Evolutionary conservation across 768 basidiomycete genomes (phyloP).

Genomic region (Favolaschia claudopus): DNA sequence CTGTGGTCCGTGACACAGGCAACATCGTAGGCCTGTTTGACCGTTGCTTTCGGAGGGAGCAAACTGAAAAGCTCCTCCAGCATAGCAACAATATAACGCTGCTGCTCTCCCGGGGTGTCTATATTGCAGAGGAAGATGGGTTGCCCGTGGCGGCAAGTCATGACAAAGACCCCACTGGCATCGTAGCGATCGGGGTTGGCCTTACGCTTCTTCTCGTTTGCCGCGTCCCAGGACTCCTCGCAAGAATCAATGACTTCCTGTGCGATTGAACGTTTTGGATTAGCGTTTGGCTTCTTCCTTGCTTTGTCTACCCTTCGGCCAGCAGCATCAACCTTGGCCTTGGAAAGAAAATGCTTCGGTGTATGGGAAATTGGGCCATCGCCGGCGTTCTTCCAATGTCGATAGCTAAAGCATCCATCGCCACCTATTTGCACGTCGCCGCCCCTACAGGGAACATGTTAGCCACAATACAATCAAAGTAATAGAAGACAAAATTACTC

Average conservation of each 20-base stretch:
- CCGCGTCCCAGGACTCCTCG: slow-evolving; percentile 41
- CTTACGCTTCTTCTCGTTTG: slow-evolving; percentile 38
- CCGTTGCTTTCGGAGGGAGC: slow-evolving; percentile 37
- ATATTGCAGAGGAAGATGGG: slow-evolving; percentile 48
- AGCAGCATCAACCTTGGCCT: slow-evolving; percentile 40
- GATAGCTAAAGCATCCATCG: slow-evolving; percentile 50
- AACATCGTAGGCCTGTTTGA: slow-evolving; percentile 41
- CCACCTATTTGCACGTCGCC: slow-evolving; percentile 45
- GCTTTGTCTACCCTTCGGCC: slow-evolving; percentile 35
- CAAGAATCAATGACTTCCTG: slow-evolving; percentile 45
- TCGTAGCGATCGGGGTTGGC: slow-evolving; percentile 36
- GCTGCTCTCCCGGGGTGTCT: slow-evolving; percentile 45
- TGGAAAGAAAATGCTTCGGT: slow-evolving; percentile 41
- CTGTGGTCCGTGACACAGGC: slow-evolving; percentile 43
- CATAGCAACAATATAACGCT: slow-evolving; percentile 45
- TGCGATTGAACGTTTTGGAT: slow-evolving; percentile 28
- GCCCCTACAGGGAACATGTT: slow-evolving; percentile 30
- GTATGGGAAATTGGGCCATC: slow-evolving; percentile 42
- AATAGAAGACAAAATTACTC: slow-evolving; percentile 27
- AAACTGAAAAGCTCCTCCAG: slow-evolving; percentile 37
- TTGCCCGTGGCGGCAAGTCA: slow-evolving; percentile 48
- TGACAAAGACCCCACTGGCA: slow-evolving; percentile 44
- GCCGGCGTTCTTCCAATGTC: slow-evolving; percentile 37
- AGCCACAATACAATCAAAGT: not conserved
- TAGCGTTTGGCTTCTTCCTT: slow-evolving; percentile 24